phyloP scores from a whole-genome alignment of 345 rosid species.

The Populus tremula region DNA sequence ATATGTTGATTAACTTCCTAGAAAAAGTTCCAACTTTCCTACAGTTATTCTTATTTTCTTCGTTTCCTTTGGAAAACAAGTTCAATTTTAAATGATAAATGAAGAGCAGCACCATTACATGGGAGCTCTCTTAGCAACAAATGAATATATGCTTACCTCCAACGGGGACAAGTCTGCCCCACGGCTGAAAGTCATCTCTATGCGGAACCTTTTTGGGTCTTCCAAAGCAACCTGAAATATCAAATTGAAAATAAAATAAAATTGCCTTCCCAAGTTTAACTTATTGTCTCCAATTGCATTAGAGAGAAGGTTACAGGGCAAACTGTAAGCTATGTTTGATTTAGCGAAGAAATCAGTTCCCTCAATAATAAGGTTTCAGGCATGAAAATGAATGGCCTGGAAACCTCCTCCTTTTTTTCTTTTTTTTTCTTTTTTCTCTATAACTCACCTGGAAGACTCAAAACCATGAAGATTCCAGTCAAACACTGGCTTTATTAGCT shows the following conservation, averaged over 20 bases:
- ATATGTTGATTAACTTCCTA: not conserved
- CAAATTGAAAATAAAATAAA: not conserved
- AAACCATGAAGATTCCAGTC: not conserved
- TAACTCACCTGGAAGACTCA: not conserved
- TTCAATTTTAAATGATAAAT: not conserved
- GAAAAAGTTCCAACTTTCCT: not conserved
- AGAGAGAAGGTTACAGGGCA: not conserved
- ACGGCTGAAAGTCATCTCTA: conserved; percentile 90
- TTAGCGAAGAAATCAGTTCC: not conserved
- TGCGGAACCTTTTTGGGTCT: conserved; percentile 81
- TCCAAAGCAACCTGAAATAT: conserved; percentile 64
- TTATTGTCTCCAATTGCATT: not conserved
- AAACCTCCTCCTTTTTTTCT: not conserved
- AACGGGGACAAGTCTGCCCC: conserved; percentile 96
- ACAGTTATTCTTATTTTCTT: not conserved
- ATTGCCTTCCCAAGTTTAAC: not conserved
- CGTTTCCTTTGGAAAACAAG: not conserved
- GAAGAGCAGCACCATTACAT: not conserved
- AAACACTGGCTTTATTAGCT: not conserved
- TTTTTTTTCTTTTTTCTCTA: not conserved
- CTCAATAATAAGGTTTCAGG: not conserved
- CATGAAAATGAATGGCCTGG: not conserved
- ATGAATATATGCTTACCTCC: conserved; percentile 50
- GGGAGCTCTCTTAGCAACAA: not conserved
- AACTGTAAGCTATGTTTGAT: not conserved